These are phyloP conservation scores for Cyclotella distinguenda DNA, from an alignment of 108 stramenopile genomes.

Conservation along the genomic window DNA sequence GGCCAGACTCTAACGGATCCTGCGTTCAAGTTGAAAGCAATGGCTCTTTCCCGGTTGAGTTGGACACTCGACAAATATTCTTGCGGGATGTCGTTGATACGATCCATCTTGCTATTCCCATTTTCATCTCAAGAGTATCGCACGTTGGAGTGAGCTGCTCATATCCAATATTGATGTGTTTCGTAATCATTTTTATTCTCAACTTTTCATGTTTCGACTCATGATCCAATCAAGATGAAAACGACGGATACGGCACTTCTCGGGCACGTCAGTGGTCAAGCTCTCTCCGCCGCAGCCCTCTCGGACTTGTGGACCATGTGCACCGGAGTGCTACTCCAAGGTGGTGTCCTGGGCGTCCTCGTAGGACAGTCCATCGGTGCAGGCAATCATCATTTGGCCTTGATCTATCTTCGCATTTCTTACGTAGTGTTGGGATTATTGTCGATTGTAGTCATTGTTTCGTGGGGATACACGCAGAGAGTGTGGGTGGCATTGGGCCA, in stretches of 20 bases:
- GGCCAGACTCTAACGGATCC: not conserved
- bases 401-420: conserved; percentile 51
- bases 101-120: conserved; percentile 54
- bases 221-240: conserved; percentile 53
- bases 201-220: not conserved
- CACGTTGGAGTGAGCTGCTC: conserved; percentile 55
- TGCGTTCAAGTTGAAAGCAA: not conserved
- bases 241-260: conserved; percentile 74
- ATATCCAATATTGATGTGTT: too few species aligned
- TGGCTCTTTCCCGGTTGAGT: not conserved
- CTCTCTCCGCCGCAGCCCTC: conserved; percentile 67
- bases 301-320: conserved; percentile 75
- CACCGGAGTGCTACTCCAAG: conserved; percentile 61
- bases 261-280: conserved; percentile 67
- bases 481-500: conserved; percentile 60
- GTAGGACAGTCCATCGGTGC: conserved; percentile 51
- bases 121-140: conserved; percentile 62
- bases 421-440: conserved; percentile 31
- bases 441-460: conserved; percentile 52
- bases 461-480: conserved; percentile 65
- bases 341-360: conserved; percentile 46
- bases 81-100: conserved; percentile 45
- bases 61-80: not conserved
- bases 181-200: not conserved
- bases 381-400: conserved; percentile 40